Evolutionary conservation across 164 flowering plant species (phyloP), one percentile per base, ranked within the genome.

Genomic region (Nelumbo lutea): DNA sequence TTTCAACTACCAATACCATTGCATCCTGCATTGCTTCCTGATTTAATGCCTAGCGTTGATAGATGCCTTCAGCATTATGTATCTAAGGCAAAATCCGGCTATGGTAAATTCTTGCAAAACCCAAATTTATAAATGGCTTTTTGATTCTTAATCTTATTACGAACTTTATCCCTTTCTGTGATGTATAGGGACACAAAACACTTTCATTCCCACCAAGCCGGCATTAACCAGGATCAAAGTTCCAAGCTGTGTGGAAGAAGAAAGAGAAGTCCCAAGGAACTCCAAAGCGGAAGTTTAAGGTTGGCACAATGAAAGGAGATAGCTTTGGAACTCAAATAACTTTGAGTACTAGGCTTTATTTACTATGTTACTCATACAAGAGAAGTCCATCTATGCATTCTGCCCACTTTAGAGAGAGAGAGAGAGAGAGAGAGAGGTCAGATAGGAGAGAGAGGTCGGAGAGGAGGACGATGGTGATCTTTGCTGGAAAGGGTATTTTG

Each of bases 21-120:
- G 80, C 99, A 90, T 79, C 92, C 93, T 44, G 93, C 84, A 42
- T 68, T 93, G 64, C 91, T 96, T 72, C 98, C 99, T 59, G 98
- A 96, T 70, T 74, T 96, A 80, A 76, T 90, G 65, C 64, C 76
- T 74, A 92, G 95, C 68, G 89, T 96, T 62, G 99, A 93, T 77
- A 83, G 76, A 79, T 84, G 95, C 66, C 90, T 96, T 71, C 88
- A 89, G 59, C 87, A 91, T 66, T 96, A 96, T 66, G 78, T 79
- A 61, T 79, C 81, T 38, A 96, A 91, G 81, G 88, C 96, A 72
- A 93, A 91, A 88, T 90, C 96, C 73, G 97, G 96, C 79, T 93
- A 96, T 70, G 99, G 99, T 96, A 87, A 61, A 61, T 79, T 9
- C 62, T 67, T 51, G 13, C 41, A 4, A 44, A 48, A 42, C 43